Percentiles rank a stretch among this genome's conserved stretches.
phyloP scores from a whole-genome alignment of 345 rosid genomes.

The Eucalyptus tenuipes region DNA sequence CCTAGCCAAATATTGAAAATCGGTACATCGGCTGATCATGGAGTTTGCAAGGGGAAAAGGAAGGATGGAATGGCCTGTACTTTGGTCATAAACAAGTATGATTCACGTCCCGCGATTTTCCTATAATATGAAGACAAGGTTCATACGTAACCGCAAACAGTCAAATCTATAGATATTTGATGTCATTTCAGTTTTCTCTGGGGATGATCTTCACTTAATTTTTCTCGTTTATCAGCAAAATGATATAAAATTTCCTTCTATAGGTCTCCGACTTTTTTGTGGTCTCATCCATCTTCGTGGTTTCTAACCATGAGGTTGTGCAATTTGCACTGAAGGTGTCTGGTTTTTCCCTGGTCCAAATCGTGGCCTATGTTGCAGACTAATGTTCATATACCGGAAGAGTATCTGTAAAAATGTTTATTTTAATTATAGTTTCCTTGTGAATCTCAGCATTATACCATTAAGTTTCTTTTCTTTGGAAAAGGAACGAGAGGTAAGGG shows the following conservation, averaged over 20 bases:
- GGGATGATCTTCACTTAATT: neutral
- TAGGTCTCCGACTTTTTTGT: neutral
- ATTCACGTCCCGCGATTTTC: neutral
- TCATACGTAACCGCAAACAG: neutral
- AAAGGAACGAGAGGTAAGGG: neutral
- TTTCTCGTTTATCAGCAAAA: neutral
- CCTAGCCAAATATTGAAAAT: slow-evolving; percentile 62
- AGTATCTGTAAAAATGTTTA: neutral
- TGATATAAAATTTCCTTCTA: neutral
- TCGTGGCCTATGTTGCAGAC: neutral
- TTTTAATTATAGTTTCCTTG: neutral
- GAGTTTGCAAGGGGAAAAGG: slow-evolving; percentile 73
- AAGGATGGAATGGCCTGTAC: slow-evolving; percentile 75
- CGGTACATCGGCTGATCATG: slow-evolving; percentile 76
- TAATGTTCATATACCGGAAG: neutral
- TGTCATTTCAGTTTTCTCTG: neutral
- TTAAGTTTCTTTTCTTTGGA: neutral
- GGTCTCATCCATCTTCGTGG: neutral
- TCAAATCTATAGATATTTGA: neutral
- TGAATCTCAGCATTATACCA: neutral
- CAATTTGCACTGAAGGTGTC: neutral
- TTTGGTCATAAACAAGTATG: slow-evolving; percentile 62
- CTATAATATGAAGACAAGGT: neutral
- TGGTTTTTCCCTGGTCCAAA: neutral
- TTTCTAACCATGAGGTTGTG: neutral